These are phyloP conservation scores for Aegle marmelos DNA, from an alignment of 345 rosid genomes.

Conservation along the genomic window DNA sequence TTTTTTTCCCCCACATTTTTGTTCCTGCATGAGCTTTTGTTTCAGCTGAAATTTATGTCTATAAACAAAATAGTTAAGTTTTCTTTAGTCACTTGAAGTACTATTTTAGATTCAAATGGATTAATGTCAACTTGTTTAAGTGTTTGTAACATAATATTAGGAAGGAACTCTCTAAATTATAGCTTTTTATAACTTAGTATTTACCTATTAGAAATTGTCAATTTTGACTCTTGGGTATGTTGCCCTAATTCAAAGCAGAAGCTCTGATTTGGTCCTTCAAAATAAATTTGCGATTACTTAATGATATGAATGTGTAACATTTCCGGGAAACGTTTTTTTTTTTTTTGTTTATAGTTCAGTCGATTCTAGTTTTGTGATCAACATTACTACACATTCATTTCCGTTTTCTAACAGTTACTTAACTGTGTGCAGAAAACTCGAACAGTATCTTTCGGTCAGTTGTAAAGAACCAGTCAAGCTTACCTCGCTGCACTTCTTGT, in stretches of 20 bases:
- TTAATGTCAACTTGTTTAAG: neutral
- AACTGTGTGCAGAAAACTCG: constrained; percentile 33
- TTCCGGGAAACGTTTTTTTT: neutral
- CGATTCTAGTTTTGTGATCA: too few relatives aligned
- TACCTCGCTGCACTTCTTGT: constrained; percentile 29
- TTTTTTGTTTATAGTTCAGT: too few relatives aligned
- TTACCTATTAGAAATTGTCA: too few relatives aligned
- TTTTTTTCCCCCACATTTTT: neutral
- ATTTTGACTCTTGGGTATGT: neutral
- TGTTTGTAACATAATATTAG: neutral
- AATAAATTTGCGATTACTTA: neutral
- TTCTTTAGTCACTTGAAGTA: neutral
- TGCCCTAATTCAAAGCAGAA: neutral
- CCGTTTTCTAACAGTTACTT: neutral
- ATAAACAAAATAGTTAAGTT: neutral
- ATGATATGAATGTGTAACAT: neutral
- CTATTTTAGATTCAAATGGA: neutral
- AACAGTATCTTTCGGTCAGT: constrained; percentile 31
- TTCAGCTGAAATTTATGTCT: neutral
- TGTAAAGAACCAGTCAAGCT: constrained; percentile 27
- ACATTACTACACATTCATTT: too few relatives aligned
- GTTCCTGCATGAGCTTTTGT: neutral
- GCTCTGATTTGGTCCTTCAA: neutral
- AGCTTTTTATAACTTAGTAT: too few relatives aligned
- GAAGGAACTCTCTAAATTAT: too few relatives aligned